Conservation (phyloP, 345 rosid genomes). For the Erucastrum elatum region DNA sequence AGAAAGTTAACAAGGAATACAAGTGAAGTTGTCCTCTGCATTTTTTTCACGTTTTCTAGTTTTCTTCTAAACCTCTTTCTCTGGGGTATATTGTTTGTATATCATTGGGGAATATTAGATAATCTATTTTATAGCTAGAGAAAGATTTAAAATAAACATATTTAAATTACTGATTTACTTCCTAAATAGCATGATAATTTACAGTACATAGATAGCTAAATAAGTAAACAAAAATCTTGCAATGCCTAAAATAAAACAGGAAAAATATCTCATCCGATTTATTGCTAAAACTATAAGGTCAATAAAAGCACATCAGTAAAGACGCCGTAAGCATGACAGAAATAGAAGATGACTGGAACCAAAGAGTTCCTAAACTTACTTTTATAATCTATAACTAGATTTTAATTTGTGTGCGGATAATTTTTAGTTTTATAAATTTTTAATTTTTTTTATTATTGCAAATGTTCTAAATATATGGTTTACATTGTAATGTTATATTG, state of each 20-base stretch:
- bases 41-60: background rate
- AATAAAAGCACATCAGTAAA: background rate
- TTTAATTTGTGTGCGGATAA: too few relatives aligned
- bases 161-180: background rate
- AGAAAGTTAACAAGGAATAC: slow-evolving; percentile 1
- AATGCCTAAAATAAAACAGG: background rate
- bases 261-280: background rate
- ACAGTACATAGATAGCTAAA: background rate
- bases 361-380: too few relatives aligned
- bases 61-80: background rate
- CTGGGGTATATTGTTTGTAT: background rate
- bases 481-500: too few relatives aligned
- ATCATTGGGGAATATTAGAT: background rate
- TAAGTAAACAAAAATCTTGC: background rate
- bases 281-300: background rate
- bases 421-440: too few relatives aligned
- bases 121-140: background rate
- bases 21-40: slow-evolving; percentile 8
- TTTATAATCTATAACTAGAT: too few relatives aligned
- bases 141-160: background rate
- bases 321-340: too few relatives aligned
- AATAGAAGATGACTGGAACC: too few relatives aligned
- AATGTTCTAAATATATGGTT: too few relatives aligned
- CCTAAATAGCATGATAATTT: background rate
- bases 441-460: too few relatives aligned